These are phyloP conservation scores for Aureobasidium sp. DNA, from an alignment of 2,329 filamentous ascomycete species.

Conservation along the genomic window DNA sequence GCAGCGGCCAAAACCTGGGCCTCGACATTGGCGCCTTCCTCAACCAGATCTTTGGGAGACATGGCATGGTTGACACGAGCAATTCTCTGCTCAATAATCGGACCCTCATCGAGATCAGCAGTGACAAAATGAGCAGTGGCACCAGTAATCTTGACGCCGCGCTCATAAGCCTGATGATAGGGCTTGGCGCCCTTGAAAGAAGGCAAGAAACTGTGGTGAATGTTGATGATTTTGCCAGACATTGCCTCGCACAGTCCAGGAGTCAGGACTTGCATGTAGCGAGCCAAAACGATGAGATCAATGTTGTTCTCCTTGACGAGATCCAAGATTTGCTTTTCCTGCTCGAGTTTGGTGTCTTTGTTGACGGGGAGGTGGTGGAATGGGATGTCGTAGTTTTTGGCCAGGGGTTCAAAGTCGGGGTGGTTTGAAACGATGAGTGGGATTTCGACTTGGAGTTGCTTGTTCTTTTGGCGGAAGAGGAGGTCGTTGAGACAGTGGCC, in stretches of 20 bases:
- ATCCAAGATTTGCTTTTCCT: constrained; percentile 65
- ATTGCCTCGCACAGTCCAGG: constrained; percentile 68
- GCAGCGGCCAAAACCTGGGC: constrained; percentile 74
- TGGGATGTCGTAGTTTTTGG: constrained; percentile 65
- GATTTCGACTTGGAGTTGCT: constrained; percentile 67
- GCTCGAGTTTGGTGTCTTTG: constrained; percentile 66
- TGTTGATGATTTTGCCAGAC: constrained; percentile 85
- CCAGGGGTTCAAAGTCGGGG: constrained; percentile 62
- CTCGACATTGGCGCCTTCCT: constrained; percentile 77
- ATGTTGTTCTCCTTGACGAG: constrained; percentile 62
- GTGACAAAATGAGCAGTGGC: constrained; percentile 83
- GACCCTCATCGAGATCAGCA: constrained; percentile 75
- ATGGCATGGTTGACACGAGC: constrained; percentile 69
- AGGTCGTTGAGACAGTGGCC: constrained; percentile 81
- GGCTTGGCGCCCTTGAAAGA: constrained; percentile 84
- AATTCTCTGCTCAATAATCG: constrained; percentile 81
- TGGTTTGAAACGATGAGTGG: constrained; percentile 79
- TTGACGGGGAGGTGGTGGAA: constrained; percentile 78
- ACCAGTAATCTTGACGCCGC: constrained; percentile 82
- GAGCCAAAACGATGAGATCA: constrained; percentile 72
- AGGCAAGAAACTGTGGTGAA: constrained; percentile 81
- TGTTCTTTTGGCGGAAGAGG: constrained; percentile 68
- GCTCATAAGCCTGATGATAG: constrained; percentile 80
- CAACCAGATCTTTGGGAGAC: constrained; percentile 67
- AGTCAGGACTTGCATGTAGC: constrained; percentile 83